These are phyloP conservation scores for Lasiodiplodia sp. DNA, from an alignment of 2,329 filamentous ascomycete genomes.

Conservation along the genomic window DNA sequence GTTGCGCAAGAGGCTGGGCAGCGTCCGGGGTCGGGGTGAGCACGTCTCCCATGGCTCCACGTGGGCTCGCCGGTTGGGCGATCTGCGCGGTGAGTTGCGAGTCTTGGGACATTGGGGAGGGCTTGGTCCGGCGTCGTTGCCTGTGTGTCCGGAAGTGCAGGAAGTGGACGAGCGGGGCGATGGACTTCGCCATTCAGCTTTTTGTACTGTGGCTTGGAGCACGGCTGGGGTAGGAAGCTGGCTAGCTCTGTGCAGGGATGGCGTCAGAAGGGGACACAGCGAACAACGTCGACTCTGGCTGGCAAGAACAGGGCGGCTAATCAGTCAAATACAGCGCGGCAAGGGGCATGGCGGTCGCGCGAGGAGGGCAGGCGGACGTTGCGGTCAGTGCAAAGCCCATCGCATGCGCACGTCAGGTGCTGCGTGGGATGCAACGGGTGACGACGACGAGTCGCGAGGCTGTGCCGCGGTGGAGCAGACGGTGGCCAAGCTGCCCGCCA, in stretches of 20 bases:
- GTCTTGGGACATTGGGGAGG: not conserved
- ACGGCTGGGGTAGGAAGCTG: conserved; percentile 19
- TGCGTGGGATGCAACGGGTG: conserved; percentile 1
- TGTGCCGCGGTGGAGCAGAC: conserved; percentile 12
- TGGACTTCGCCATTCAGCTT: conserved; percentile 4
- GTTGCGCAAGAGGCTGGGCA: conserved; percentile 4
- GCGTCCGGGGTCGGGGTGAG: conserved; percentile 13
- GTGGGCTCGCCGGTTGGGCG: conserved; percentile 25
- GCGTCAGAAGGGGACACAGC: not conserved
- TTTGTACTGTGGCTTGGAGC: conserved; percentile 17
- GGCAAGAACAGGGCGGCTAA: not conserved
- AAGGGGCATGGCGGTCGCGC: conserved; percentile 1
- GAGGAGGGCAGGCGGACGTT: not conserved
- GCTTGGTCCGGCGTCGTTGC: not conserved
- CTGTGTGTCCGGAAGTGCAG: not conserved
- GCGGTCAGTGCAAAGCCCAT: not conserved
- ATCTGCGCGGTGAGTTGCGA: conserved; percentile 7
- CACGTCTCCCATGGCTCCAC: conserved; percentile 29
- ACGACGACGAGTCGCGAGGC: conserved; percentile 3
- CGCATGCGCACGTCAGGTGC: conserved; percentile 14
- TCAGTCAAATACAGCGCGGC: conserved; percentile 8
- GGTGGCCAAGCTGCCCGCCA: not conserved
- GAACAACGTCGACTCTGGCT: not conserved
- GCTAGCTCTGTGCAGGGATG: conserved; percentile 4
- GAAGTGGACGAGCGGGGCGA: not conserved